These are phyloP conservation scores for Macrophomina tecta DNA, from an alignment of 2,329 filamentous ascomycete species.

Conservation along the genomic window DNA sequence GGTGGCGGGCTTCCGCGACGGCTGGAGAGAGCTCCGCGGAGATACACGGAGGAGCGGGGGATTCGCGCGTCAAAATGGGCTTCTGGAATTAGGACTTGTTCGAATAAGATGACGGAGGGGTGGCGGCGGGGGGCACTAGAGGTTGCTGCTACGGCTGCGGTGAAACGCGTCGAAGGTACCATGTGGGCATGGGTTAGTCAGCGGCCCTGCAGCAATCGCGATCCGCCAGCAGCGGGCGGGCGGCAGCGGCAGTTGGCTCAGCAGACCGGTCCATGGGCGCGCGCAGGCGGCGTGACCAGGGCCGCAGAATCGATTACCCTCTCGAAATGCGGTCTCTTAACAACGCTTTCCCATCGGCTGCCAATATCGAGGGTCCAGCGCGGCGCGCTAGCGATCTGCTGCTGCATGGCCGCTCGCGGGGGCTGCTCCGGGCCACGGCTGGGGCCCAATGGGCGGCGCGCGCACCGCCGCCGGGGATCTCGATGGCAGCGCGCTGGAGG, in stretches of 20 bases:
- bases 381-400: background rate
- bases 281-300: background rate
- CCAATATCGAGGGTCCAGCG: background rate
- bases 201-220: conserved; percentile 19
- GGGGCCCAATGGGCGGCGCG: background rate
- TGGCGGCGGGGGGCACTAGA: background rate
- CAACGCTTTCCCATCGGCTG: conserved; percentile 3
- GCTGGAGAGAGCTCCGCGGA: conserved; percentile 1
- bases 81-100: conserved; percentile 2
- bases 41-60: conserved; percentile 19
- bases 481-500: background rate
- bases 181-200: conserved; percentile 1
- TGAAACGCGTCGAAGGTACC: conserved; percentile 1
- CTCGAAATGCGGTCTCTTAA: conserved; percentile 4
- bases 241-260: conserved; percentile 7
- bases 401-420: background rate
- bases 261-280: background rate
- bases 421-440: background rate
- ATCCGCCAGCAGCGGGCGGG: background rate
- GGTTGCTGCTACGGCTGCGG: background rate
- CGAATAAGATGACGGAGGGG: background rate
- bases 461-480: background rate
- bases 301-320: conserved; percentile 22
- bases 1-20: conserved; percentile 2
- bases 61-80: conserved; percentile 11